Base-by-base conservation (phyloP, 257 asterid species). In the Catharanthus roseus region DNA sequence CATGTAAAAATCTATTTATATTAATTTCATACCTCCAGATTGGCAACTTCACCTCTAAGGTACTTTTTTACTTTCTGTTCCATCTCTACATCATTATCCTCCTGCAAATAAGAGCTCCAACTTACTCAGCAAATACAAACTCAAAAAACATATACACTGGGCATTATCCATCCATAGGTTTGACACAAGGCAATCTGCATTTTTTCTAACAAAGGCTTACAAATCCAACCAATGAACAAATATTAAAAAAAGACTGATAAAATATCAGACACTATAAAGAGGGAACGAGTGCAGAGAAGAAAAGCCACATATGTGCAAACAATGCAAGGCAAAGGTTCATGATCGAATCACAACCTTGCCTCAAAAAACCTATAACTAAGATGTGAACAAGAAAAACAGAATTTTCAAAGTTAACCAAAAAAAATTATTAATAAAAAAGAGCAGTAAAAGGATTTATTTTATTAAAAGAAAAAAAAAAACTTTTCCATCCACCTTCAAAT, bases 31-130 rank as follows among this genome's bases (percentile, higher is more conserved):
- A 93, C 97, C 97, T 75, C 86, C 72, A 87, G 83, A 77, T 93
- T 84, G 24, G 90, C 83, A 64, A 82, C 85, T 82, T 86, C 91
- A 44, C 97, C 97, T 83, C 95, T 85, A 33, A 85, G 88, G 80
- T 86, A 91, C 78, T 93, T 93, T 74, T 82, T 78, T 26, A 80
- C 83, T 58, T 72, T 85, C 75, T 51, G 72, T 68, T 86, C 95
- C 78, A 82, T 89, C 82, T 85, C 96, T 67, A 79, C 91, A 42
- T 84, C 74, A 62, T 72, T 50, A 31, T 74, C 90, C 96, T 74
- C 90, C 96, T 91, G 81, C 77, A 68, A 63, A 68, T 18, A 34
- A 64, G 67, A 29, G 67, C 24, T 16, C 63, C 15, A 62, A 19
- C 51, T 5, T 54, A 47, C 11, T n/a, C 19, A 65, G 50, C 53